Conservation (phyloP, 2,329 filamentous ascomycete genomes). For the Meredithiella fracta region DNA sequence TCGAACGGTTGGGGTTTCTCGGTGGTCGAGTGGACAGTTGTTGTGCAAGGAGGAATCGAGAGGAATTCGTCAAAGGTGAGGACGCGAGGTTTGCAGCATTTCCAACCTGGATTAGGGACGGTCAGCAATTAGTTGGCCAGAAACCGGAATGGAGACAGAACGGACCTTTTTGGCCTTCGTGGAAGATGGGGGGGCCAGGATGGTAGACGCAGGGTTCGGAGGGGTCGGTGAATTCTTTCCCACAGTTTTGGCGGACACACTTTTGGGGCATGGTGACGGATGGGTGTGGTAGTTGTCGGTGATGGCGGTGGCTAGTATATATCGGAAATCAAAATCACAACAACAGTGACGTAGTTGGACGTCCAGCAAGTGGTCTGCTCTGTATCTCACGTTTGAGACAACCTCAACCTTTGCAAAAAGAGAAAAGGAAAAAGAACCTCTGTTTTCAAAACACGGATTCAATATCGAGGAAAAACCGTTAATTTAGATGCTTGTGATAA, state of each 20-base stretch:
- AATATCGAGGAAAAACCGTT: not conserved
- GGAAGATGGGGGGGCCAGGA: conserved; percentile 83
- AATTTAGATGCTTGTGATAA: not conserved
- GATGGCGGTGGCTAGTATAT: not conserved
- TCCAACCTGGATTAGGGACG: conserved; percentile 63
- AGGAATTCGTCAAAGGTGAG: conserved; percentile 98
- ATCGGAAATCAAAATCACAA: not conserved
- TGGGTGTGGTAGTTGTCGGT: not conserved
- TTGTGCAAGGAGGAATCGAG: conserved; percentile 77
- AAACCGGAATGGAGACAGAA: conserved; percentile 11
- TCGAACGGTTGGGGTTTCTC: conserved; percentile 49
- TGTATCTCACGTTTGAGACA: not conserved
- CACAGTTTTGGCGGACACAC: conserved; percentile 93
- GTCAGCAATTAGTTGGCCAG: too few species aligned
- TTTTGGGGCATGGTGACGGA: conserved; percentile 49
- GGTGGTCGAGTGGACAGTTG: conserved; percentile 78
- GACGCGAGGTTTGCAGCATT: conserved; percentile 94
- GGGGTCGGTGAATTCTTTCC: conserved; percentile 67
- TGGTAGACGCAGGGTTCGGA: conserved; percentile 75
- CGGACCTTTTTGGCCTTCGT: conserved; percentile 95
- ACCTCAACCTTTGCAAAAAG: not conserved
- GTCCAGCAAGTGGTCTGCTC: too few species aligned
- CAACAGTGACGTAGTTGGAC: not conserved
- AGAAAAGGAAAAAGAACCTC: too few species aligned
- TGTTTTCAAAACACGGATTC: not conserved